Evolutionary conservation across 345 rosid species (phyloP).

Genomic region (Populus euphratica): DNA sequence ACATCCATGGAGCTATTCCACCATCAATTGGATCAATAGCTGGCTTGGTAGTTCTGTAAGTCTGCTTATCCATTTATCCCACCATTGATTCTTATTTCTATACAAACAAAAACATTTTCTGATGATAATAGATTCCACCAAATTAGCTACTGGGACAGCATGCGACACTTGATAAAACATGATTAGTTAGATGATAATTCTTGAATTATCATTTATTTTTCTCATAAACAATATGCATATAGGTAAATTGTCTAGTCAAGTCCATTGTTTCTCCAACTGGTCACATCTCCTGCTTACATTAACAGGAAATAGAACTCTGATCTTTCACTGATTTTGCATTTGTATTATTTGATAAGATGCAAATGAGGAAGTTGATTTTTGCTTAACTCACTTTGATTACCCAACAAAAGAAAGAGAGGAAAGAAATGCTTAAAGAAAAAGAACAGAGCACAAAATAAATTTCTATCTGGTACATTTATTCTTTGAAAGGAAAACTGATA

Average conservation of each 20-base stretch:
- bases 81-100: background rate
- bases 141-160: background rate
- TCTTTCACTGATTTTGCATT: background rate
- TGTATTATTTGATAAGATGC: background rate
- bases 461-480: no score
- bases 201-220: background rate
- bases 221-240: background rate
- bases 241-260: background rate
- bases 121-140: background rate
- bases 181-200: background rate
- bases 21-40: slow-evolving; percentile 64
- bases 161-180: background rate
- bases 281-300: background rate
- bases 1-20: slow-evolving; percentile 71
- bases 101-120: background rate
- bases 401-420: background rate
- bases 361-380: background rate
- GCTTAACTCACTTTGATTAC: background rate
- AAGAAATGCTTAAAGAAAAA: background rate
- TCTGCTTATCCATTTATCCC: slow-evolving; percentile 14
- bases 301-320: background rate
- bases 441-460: background rate
- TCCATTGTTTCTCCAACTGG: background rate
- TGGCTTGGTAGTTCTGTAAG: slow-evolving; percentile 74
- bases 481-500: no score